Evolutionary conservation across 495 filamentous ascomycete genomes (phyloP).

Genomic region (Sphaerosporella brunnea): DNA sequence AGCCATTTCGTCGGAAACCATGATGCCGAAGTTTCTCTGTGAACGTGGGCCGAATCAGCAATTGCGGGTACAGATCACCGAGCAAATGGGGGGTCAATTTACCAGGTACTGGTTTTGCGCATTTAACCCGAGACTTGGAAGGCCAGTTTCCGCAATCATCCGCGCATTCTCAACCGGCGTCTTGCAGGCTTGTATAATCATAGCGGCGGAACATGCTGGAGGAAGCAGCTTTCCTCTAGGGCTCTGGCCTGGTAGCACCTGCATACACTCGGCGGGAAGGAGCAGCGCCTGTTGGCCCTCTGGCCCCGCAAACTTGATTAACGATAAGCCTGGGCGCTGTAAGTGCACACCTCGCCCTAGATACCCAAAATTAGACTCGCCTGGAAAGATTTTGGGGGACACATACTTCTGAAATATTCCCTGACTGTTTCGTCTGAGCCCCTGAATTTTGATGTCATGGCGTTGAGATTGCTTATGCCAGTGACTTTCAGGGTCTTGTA

Average conservation of each 20-base stretch:
- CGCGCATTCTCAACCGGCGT: neutral
- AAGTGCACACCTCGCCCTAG: too few species aligned
- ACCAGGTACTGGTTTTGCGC: neutral
- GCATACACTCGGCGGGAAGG: neutral
- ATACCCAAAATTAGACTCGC: too few species aligned
- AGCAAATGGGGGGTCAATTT: too few species aligned
- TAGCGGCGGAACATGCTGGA: neutral
- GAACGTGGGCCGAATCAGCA: neutral
- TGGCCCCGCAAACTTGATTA: neutral
- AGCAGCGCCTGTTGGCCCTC: neutral
- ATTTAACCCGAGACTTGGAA: neutral
- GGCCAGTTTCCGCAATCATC: neutral
- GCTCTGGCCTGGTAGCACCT: neutral
- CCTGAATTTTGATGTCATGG: neutral
- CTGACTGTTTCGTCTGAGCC: neutral
- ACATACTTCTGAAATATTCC: too few species aligned
- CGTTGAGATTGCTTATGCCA: neutral
- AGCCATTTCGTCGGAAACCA: neutral
- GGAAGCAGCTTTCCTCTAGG: neutral
- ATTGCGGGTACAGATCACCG: neutral
- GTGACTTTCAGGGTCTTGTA: neutral
- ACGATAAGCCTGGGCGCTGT: too few species aligned
- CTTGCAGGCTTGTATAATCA: neutral
- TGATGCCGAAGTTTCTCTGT: neutral
- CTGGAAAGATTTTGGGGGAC: too few species aligned